Evolutionary conservation across 1,139 yeast species (phyloP).

Genomic region (Dujonia santamariae): DNA sequence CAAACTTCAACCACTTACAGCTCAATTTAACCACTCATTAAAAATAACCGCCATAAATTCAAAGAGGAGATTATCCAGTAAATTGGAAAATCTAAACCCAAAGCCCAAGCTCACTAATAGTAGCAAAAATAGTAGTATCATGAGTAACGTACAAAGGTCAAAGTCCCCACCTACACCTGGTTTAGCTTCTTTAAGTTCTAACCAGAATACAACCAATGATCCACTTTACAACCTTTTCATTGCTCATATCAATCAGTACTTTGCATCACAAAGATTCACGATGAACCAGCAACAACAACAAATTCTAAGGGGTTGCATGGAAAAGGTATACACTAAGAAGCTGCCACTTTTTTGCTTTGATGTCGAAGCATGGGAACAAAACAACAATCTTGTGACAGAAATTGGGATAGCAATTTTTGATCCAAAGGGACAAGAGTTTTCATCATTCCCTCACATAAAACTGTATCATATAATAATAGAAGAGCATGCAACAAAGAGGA

Average conservation of each 20-base stretch:
- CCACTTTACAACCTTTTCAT: too few species aligned
- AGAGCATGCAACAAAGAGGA: conserved; percentile 45
- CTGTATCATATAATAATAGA: conserved; percentile 57
- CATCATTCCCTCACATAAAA: conserved; percentile 44
- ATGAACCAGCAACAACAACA: conserved; percentile 15
- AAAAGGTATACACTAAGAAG: conserved; percentile 25
- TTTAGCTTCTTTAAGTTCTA: too few species aligned
- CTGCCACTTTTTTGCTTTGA: conserved; percentile 56
- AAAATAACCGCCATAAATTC: too few species aligned
- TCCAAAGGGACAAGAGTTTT: conserved; percentile 42
- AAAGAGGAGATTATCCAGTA: too few species aligned
- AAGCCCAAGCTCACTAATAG: too few species aligned
- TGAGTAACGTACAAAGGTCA: too few species aligned
- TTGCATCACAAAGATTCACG: conserved; percentile 16
- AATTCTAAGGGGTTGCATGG: conserved; percentile 23
- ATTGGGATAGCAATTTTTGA: conserved; percentile 69
- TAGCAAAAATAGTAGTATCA: too few species aligned
- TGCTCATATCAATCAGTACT: conserved; percentile 14
- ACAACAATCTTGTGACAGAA: conserved; percentile 53
- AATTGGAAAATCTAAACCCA: too few species aligned
- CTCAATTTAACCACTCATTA: too few species aligned
- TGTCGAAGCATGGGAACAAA: conserved; percentile 63
- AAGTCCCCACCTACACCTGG: too few species aligned
- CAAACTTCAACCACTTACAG: too few species aligned
- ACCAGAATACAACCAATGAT: too few species aligned